Conservation (phyloP, 2,329 filamentous ascomycete genomes). For the Aureobasidium sp. region DNA sequence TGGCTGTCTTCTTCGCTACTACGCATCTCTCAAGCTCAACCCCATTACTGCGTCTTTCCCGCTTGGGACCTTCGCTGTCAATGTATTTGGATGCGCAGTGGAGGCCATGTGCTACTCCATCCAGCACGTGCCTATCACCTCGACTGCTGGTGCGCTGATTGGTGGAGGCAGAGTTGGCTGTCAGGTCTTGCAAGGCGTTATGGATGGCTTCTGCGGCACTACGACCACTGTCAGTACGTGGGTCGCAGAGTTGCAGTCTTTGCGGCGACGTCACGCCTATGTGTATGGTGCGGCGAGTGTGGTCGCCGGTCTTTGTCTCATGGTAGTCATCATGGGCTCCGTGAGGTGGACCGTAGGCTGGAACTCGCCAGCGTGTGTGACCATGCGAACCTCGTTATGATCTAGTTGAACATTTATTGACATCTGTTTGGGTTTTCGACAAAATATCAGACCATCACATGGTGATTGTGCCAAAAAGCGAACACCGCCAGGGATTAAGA, state of each 20-base stretch:
- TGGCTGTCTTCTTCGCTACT: slow-evolving; percentile 71
- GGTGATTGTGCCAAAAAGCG: background rate
- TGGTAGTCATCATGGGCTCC: slow-evolving; percentile 68
- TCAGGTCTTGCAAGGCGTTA: slow-evolving; percentile 40
- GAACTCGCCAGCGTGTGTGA: slow-evolving; percentile 30
- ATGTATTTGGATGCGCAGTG: slow-evolving; percentile 67
- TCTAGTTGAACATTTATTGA: background rate
- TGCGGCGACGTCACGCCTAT: slow-evolving; percentile 53
- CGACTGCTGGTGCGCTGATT: slow-evolving; percentile 28
- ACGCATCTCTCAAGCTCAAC: slow-evolving; percentile 65
- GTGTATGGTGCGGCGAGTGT: slow-evolving; percentile 60
- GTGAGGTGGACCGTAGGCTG: slow-evolving; percentile 58
- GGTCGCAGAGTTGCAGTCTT: slow-evolving; percentile 37
- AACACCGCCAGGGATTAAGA: background rate
- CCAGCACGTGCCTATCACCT: slow-evolving; percentile 50
- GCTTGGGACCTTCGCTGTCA: slow-evolving; percentile 77
- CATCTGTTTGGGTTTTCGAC: background rate
- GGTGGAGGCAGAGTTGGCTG: slow-evolving; percentile 37
- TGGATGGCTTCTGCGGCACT: slow-evolving; percentile 43
- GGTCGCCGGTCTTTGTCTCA: slow-evolving; percentile 47
- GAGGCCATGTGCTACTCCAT: slow-evolving; percentile 73
- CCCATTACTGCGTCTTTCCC: slow-evolving; percentile 61
- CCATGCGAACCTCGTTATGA: slow-evolving; percentile 16
- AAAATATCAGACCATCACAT: background rate
- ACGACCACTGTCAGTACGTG: slow-evolving; percentile 44